These are phyloP conservation scores for Furculomyces boomerangus DNA, from an alignment of 371 early-diverging fungal species.

Conservation along the genomic window DNA sequence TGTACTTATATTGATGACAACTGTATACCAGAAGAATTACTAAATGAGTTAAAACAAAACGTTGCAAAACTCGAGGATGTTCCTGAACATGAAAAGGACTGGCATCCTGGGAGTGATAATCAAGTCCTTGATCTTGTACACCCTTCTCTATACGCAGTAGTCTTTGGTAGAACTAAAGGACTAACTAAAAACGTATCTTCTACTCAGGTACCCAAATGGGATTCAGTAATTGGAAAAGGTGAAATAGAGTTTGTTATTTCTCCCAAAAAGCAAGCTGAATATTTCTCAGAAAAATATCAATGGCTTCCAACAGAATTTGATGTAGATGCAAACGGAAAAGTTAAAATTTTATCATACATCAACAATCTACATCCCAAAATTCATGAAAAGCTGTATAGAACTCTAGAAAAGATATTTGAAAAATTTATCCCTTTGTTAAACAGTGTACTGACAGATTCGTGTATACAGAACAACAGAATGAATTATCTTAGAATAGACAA, in stretches of 20 bases:
- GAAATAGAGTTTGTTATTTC: neutral
- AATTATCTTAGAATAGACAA: neutral
- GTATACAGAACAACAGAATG: neutral
- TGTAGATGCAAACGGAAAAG: conserved; percentile 16
- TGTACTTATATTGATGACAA: conserved; percentile 22
- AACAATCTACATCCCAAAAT: conserved; percentile 34
- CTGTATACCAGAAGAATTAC: conserved; percentile 8
- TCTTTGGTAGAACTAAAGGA: neutral
- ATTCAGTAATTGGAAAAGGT: neutral
- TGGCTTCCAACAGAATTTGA: conserved; percentile 36
- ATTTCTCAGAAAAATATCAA: conserved; percentile 14
- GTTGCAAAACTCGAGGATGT: conserved; percentile 18
- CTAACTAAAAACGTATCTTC: neutral
- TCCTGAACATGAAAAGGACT: conserved; percentile 23
- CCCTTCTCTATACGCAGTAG: conserved; percentile 30
- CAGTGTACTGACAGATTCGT: neutral
- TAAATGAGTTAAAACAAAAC: conserved; percentile 8
- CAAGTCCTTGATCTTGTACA: conserved; percentile 41
- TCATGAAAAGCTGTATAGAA: conserved; percentile 19
- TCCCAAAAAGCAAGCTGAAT: neutral
- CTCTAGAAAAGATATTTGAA: neutral
- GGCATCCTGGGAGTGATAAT: conserved; percentile 30
- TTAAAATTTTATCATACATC: conserved; percentile 28
- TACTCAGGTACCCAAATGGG: neutral
- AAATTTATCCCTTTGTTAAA: neutral